Evolutionary conservation across 805 yeast genomes (phyloP).

Genomic region (Blastobotrys peoriensis): DNA sequence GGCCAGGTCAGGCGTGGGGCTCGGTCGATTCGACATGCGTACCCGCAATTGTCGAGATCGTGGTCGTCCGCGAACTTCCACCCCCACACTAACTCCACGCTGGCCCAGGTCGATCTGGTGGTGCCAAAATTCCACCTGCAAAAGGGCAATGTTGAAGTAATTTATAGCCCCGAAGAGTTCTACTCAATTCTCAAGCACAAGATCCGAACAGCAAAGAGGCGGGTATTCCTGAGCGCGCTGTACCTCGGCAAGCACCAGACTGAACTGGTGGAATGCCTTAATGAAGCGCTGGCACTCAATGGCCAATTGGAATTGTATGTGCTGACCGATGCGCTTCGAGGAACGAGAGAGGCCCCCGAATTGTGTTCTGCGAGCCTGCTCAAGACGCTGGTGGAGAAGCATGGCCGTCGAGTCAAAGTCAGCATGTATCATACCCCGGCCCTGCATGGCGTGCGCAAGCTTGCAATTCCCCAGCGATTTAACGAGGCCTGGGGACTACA

Average conservation of each 20-base stretch:
- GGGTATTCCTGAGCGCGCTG: conserved; percentile 77
- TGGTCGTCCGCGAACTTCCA: conserved; percentile 4
- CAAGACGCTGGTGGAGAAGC: conserved; percentile 56
- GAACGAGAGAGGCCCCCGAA: conserved; percentile 86
- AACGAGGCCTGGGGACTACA: conserved; percentile 92
- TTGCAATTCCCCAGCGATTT: conserved; percentile 69
- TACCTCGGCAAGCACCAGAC: conserved; percentile 80
- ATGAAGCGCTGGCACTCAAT: conserved; percentile 52
- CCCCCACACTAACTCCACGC: conserved; percentile 19
- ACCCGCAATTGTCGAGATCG: neutral
- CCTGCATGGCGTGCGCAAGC: conserved; percentile 58
- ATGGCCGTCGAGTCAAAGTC: conserved; percentile 66
- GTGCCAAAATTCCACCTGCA: conserved; percentile 63
- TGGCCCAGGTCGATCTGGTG: conserved; percentile 48
- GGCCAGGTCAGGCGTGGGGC: neutral
- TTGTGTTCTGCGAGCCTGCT: conserved; percentile 71
- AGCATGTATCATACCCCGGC: conserved; percentile 89
- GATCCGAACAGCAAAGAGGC: conserved; percentile 52
- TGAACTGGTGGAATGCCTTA: conserved; percentile 63
- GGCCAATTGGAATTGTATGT: conserved; percentile 62
- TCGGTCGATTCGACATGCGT: neutral
- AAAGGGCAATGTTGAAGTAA: conserved; percentile 51
- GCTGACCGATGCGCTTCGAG: conserved; percentile 80
- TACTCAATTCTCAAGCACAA: conserved; percentile 55
- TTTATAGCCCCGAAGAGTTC: conserved; percentile 66